phyloP scores from a whole-genome alignment of 2,329 filamentous ascomycete genomes.

The Curvularia verruculosa region DNA sequence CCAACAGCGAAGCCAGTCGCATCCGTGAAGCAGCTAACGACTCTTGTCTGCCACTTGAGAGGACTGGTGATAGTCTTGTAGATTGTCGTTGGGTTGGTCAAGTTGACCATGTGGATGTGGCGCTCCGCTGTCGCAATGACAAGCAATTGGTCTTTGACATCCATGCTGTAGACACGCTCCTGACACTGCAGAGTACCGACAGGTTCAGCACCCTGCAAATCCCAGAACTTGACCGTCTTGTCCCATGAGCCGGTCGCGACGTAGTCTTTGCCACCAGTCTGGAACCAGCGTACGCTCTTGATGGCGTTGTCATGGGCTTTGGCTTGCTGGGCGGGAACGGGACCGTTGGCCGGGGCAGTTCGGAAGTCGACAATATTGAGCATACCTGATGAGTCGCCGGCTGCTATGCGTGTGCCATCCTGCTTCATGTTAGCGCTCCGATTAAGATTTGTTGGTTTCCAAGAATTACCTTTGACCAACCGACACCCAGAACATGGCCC shows the following conservation, averaged over 20 bases:
- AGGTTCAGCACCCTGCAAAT: conserved; percentile 68
- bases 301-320: conserved; percentile 79
- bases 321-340: conserved; percentile 62
- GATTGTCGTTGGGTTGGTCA: conserved; percentile 84
- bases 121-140: conserved; percentile 93
- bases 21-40: conserved; percentile 93
- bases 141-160: conserved; percentile 84
- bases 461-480: conserved; percentile 81
- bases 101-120: conserved; percentile 93
- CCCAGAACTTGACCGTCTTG: conserved; percentile 90
- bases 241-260: conserved; percentile 93
- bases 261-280: conserved; percentile 71
- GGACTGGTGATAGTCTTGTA: conserved; percentile 97
- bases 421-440: conserved; percentile 49
- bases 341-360: conserved; percentile 50
- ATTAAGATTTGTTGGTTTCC: neutral
- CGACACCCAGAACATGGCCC: conserved; percentile 76
- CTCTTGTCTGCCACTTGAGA: conserved; percentile 96
- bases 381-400: conserved; percentile 88
- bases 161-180: conserved; percentile 88
- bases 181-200: conserved; percentile 71
- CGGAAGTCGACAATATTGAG: conserved; percentile 83
- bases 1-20: conserved; percentile 92
- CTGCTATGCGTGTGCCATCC: conserved; percentile 90
- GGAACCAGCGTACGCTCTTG: conserved; percentile 71